phyloP scores from a whole-genome alignment of 2,329 filamentous ascomycete genomes.

The Tolypocladium tropicale region DNA sequence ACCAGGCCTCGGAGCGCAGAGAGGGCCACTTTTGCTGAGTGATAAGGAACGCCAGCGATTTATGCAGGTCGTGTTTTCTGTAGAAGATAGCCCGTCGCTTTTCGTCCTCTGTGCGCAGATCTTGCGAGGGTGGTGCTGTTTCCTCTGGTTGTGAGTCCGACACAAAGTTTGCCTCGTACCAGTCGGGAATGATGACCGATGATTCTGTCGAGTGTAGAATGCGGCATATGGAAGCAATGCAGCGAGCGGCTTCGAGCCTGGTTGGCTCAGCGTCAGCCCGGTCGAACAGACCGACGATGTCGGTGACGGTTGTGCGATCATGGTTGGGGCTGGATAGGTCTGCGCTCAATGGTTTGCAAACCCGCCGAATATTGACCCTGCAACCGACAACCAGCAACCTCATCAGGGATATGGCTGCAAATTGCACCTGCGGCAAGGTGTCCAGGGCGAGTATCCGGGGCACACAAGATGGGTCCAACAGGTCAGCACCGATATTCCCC shows the following conservation, averaged over 20 bases:
- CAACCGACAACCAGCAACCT: constrained; percentile 46
- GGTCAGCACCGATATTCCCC: constrained; percentile 31
- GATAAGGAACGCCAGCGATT: constrained; percentile 40
- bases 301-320: constrained; percentile 23
- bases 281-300: constrained; percentile 25
- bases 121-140: constrained; percentile 14
- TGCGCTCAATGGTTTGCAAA: constrained; percentile 32
- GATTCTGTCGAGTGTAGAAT: constrained; percentile 36
- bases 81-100: constrained; percentile 31
- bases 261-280: constrained; percentile 37
- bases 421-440: constrained; percentile 44
- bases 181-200: constrained; percentile 21
- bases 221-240: constrained; percentile 41
- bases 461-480: constrained; percentile 35
- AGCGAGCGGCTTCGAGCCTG: constrained; percentile 48
- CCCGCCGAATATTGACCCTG: constrained; percentile 36
- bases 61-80: constrained; percentile 28
- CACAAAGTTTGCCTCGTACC: constrained; percentile 7
- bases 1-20: constrained; percentile 51
- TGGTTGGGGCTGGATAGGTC: constrained; percentile 14
- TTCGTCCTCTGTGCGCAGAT: constrained; percentile 3
- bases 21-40: constrained; percentile 48
- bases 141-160: neutral
- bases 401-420: constrained; percentile 46
- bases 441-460: constrained; percentile 45